Evolutionary conservation across 306 rosid species (phyloP).

Genomic region (Prunus mongolica): DNA sequence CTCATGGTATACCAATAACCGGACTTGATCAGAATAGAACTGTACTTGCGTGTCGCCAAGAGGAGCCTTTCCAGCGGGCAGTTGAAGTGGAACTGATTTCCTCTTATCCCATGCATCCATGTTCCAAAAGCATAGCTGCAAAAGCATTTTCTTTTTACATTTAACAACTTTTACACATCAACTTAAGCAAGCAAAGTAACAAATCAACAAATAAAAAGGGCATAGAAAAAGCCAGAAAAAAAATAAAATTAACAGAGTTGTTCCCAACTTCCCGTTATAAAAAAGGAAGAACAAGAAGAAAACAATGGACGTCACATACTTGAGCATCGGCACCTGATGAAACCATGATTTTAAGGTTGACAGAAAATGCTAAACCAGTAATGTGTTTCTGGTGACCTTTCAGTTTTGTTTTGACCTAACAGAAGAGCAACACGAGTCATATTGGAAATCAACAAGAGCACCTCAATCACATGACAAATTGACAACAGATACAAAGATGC

Average conservation of each 20-base stretch:
- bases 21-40: constrained; percentile 51
- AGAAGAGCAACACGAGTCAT: neutral
- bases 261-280: too few relatives aligned
- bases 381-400: constrained; percentile 64
- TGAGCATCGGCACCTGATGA: constrained; percentile 85
- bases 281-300: neutral
- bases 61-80: constrained; percentile 48
- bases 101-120: constrained; percentile 52
- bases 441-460: neutral
- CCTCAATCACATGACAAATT: neutral
- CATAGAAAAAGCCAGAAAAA: too few relatives aligned
- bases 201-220: neutral
- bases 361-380: constrained; percentile 71
- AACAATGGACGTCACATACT: constrained; percentile 26
- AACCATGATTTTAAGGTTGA: constrained; percentile 53
- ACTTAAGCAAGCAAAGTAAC: neutral
- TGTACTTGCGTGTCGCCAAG: constrained; percentile 66
- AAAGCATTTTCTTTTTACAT: neutral
- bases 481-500: neutral
- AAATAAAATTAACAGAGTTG: too few relatives aligned
- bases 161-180: neutral
- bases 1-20: constrained; percentile 51
- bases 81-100: constrained; percentile 41
- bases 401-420: constrained; percentile 67
- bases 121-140: constrained; percentile 55